Base-by-base conservation (phyloP, 345 rosid genomes). In the Pugionium dolabratum region DNA sequence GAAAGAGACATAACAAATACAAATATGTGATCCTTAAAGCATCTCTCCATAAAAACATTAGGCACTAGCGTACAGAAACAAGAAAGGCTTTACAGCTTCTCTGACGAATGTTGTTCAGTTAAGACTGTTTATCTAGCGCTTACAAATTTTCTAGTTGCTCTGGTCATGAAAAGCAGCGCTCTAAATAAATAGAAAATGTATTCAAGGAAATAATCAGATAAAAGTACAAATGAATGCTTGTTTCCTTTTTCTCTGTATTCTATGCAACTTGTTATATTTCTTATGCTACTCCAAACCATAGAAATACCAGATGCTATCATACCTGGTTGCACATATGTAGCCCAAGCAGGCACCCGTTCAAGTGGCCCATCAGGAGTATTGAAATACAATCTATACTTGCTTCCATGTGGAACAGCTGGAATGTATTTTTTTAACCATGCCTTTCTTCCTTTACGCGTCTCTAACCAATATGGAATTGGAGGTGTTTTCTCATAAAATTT, bases 321-420 rank as follows among this genome's bases (percentile, higher is more conserved):
- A 88, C 98, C 94, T 69, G 98, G 94, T 78, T 90, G 77, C 50
- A 93, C 97, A 65, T 88, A 93, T 31, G 87, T 85, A 74, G 98
- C 96, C 98, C 98, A 90, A 61, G 98, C 96, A 63, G 98, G 97
- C 37, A 93, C 84, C 6, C 98, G 80, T 66, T 93, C 98, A 72
- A 93, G 62, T 1, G 88, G 96, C 40, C 98, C 98, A 71, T 78
- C 81, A 34, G 96, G 83, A 79, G 98, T 86, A 78, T 90, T 90
- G 40, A 90, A 90, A 75, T 87, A 93, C 47, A 88, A 87, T 77
- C 97, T 93, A 67, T 90, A 90, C 83, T 83, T 88, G 85, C 90
- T 88, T 78, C 88, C 93, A 78, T 93, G 98, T 72, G 96, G 94
- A 77, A 93, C 72, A 67, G 78, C 89, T 30, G 98, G 94, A 70